Percentiles rank a stretch among this genome's conserved stretches.
Evolutionary conservation across 768 basidiomycete genomes (phyloP).

Genomic region (Termitomyces sp.): DNA sequence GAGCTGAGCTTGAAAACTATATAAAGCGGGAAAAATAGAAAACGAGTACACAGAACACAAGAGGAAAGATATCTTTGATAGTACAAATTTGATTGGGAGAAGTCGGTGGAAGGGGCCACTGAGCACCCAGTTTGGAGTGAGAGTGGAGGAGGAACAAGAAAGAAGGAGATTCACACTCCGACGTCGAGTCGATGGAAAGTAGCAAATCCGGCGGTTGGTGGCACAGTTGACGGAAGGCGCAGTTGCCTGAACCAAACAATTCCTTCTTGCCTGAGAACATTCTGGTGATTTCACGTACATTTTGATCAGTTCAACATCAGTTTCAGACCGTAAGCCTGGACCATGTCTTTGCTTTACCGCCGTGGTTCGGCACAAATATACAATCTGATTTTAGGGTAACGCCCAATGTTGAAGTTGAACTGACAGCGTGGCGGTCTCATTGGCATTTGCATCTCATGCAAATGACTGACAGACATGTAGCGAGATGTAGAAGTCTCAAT

Average conservation of each 20-base stretch:
- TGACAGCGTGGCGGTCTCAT: neutral
- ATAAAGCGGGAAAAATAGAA: constrained; percentile 27
- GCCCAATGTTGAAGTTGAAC: neutral
- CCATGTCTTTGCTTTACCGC: neutral
- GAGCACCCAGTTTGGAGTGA: constrained; percentile 25
- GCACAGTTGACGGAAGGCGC: constrained; percentile 15
- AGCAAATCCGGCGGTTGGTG: constrained; percentile 7
- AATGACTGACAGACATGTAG: neutral
- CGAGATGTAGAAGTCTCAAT: neutral
- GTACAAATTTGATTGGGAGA: constrained; percentile 16
- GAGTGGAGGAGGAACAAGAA: constrained; percentile 35
- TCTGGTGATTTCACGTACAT: neutral
- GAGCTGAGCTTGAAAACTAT: constrained; percentile 28
- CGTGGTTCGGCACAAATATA: neutral
- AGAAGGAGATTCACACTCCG: constrained; percentile 41
- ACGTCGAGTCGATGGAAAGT: constrained; percentile 18
- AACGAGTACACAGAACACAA: constrained; percentile 17
- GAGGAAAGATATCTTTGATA: constrained; percentile 17
- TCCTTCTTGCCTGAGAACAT: constrained; percentile 8
- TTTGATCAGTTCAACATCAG: constrained; percentile 3
- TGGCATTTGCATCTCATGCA: neutral
- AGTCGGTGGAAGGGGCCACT: constrained; percentile 16
- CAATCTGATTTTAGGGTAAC: neutral
- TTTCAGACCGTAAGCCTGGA: constrained; percentile 1
- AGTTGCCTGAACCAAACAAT: constrained; percentile 10